phyloP scores from a whole-genome alignment of 768 basidiomycete genomes.

The Trametes meyenii region DNA sequence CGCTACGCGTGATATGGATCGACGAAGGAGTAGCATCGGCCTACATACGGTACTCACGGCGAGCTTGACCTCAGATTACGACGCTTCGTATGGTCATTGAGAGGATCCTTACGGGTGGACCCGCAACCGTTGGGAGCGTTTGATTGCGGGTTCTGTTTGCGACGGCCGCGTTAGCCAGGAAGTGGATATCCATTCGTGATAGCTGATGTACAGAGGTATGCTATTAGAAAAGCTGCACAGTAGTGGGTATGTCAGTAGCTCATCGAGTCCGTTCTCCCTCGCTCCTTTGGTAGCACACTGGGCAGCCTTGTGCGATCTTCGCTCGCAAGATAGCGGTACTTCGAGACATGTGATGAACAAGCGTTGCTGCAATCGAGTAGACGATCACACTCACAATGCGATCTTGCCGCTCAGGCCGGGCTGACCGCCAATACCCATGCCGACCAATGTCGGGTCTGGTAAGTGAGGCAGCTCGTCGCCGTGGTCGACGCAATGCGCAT shows the following conservation, averaged over 20 bases:
- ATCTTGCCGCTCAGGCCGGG: slow-evolving; percentile 69
- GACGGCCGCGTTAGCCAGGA: too few species aligned
- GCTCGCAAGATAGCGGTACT: slow-evolving; percentile 76
- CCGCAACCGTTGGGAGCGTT: too few species aligned
- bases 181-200: too few species aligned
- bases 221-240: background rate
- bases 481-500: slow-evolving; percentile 75
- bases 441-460: slow-evolving; percentile 55
- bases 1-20: slow-evolving; percentile 12
- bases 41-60: slow-evolving; percentile 13
- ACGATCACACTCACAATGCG: slow-evolving; percentile 64
- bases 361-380: background rate
- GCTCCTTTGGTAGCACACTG: slow-evolving; percentile 67
- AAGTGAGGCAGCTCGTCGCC: slow-evolving; percentile 63
- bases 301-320: slow-evolving; percentile 69
- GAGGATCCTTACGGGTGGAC: too few species aligned
- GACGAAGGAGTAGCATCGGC: slow-evolving; percentile 14
- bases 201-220: too few species aligned
- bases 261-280: slow-evolving; percentile 45
- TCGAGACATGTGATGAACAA: background rate
- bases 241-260: slow-evolving; percentile 1
- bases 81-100: too few species aligned
- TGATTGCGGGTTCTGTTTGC: too few species aligned
- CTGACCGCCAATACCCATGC: slow-evolving; percentile 43
- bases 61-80: background rate